These are phyloP conservation scores for Podochytrium sp. DNA, from an alignment of 192 early-diverging fungal species.

Conservation along the genomic window DNA sequence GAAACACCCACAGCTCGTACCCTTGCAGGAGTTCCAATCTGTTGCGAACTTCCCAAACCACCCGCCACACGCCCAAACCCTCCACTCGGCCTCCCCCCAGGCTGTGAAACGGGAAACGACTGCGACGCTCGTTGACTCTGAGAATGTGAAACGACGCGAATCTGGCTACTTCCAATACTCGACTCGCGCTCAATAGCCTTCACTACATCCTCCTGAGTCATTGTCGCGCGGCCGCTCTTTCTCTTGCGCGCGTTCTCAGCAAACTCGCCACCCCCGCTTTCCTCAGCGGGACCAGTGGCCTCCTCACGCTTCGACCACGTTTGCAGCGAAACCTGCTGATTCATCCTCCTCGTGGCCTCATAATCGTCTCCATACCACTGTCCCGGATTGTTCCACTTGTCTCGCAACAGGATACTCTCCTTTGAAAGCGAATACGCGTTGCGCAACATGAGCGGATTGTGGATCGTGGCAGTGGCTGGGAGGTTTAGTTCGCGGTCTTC, in stretches of 20 bases:
- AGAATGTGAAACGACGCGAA: not conserved
- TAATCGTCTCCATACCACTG: conserved; percentile 14
- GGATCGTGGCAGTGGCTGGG: not conserved
- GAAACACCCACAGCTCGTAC: not conserved
- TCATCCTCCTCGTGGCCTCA: conserved; percentile 3
- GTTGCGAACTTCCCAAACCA: not conserved
- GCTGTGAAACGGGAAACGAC: not conserved
- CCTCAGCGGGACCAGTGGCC: not conserved
- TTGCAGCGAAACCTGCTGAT: not conserved
- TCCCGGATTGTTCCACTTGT: conserved; percentile 12
- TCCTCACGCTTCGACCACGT: conserved; percentile 4
- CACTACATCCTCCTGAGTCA: not conserved
- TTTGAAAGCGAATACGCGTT: not conserved
- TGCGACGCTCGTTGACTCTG: not conserved
- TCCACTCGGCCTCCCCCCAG: not conserved
- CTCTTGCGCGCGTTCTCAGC: not conserved
- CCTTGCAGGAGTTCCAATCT: not conserved
- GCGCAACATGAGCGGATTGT: conserved; percentile 2
- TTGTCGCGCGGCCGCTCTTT: not conserved
- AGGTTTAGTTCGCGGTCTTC: conserved; percentile 15
- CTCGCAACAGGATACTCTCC: conserved; percentile 9
- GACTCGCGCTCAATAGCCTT: not conserved
- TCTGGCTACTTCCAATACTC: not conserved
- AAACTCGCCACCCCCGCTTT: not conserved
- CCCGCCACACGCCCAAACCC: not conserved